phyloP scores from a whole-genome alignment of 148 eudicot species.

The Persicaria tinctoria region DNA sequence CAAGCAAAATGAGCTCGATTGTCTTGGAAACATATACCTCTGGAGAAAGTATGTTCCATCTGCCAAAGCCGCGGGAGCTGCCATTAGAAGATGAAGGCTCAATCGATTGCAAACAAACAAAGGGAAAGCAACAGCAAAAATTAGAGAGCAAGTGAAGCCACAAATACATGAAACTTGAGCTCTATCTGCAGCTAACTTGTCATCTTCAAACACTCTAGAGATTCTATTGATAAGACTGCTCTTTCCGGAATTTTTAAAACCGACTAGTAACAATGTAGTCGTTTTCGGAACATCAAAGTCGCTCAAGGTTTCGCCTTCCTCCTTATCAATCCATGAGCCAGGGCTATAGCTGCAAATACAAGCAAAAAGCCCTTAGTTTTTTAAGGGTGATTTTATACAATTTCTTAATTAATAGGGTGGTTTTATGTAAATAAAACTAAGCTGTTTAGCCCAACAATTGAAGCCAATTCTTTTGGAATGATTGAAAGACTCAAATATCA shows the following conservation, averaged over 20 bases:
- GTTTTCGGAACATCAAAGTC: constrained; percentile 50
- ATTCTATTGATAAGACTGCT: constrained; percentile 80
- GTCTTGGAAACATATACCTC: constrained; percentile 65
- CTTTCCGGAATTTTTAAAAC: constrained; percentile 82
- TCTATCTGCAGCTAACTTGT: constrained; percentile 59
- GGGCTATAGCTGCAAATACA: constrained; percentile 55
- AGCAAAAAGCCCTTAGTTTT: too few relatives aligned
- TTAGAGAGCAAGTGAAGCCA: not conserved
- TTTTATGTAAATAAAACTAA: too few relatives aligned
- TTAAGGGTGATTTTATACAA: not conserved
- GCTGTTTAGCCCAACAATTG: too few relatives aligned
- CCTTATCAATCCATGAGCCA: constrained; percentile 63
- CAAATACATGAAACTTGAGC: constrained; percentile 81
- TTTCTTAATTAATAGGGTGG: too few relatives aligned
- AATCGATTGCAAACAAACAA: not conserved
- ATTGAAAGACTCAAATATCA: not conserved
- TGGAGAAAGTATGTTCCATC: constrained; percentile 71
- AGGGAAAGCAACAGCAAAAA: not conserved
- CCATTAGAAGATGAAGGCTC: not conserved
- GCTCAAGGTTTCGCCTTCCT: constrained; percentile 28
- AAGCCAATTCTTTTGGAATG: not conserved
- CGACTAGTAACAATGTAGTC: constrained; percentile 57
- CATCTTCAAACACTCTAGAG: constrained; percentile 65
- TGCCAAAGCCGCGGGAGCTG: constrained; percentile 38
- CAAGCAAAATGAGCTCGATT: constrained; percentile 53